These are phyloP conservation scores for Pulveroboletus sp. DNA, from an alignment of 768 basidiomycete genomes.

Conservation along the genomic window DNA sequence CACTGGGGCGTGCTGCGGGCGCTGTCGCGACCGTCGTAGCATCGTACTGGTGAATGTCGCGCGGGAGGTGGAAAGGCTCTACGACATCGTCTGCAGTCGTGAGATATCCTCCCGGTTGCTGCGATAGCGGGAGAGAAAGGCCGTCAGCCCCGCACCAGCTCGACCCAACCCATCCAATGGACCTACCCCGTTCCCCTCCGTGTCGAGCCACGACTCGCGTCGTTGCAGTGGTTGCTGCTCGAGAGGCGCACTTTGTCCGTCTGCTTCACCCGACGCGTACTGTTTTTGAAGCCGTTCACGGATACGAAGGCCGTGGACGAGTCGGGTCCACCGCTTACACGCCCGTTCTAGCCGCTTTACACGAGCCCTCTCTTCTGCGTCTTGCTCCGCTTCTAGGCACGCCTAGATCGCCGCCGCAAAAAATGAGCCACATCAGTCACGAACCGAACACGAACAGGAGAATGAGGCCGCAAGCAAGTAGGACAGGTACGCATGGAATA, in stretches of 20 bases:
- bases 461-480: neutral
- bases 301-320: slow-evolving; percentile 86
- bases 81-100: slow-evolving; percentile 69
- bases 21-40: slow-evolving; percentile 4
- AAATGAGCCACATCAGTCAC: slow-evolving; percentile 7
- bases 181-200: slow-evolving; percentile 22
- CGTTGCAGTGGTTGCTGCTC: slow-evolving; percentile 5
- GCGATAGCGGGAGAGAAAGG: neutral
- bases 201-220: slow-evolving; percentile 19
- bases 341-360: slow-evolving; percentile 73
- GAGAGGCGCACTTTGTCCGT: neutral
- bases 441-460: neutral
- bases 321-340: slow-evolving; percentile 81
- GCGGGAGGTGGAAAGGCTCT: slow-evolving; percentile 65
- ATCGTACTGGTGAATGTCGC: slow-evolving; percentile 34
- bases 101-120: slow-evolving; percentile 55
- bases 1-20: neutral
- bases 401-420: slow-evolving; percentile 48
- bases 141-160: slow-evolving; percentile 16
- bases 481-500: neutral
- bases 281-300: slow-evolving; percentile 77
- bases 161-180: neutral
- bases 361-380: slow-evolving; percentile 71
- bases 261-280: slow-evolving; percentile 41
- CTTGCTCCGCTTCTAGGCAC: slow-evolving; percentile 76